These are phyloP conservation scores for Rheum nobile DNA, from an alignment of 148 eudicot genomes.

Conservation along the genomic window DNA sequence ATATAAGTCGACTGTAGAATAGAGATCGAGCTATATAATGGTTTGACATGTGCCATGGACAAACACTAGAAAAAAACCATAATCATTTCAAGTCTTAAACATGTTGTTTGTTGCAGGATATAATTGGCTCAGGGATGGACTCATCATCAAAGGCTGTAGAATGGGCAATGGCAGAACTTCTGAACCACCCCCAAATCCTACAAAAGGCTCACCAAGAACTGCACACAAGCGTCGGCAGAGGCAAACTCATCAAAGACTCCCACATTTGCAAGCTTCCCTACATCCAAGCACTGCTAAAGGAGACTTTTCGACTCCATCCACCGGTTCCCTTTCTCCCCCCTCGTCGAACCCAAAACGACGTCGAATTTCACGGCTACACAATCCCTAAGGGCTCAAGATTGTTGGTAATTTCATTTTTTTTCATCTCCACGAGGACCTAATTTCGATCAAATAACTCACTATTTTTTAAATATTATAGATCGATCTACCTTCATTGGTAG, in stretches of 20 bases:
- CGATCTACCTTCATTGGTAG: too few species aligned
- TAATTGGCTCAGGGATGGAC: constrained; percentile 24
- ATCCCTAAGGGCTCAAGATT: constrained; percentile 20
- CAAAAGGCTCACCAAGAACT: constrained; percentile 27
- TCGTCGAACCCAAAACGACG: constrained; percentile 13
- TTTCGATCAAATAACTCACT: too few species aligned
- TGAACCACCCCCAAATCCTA: constrained; percentile 16
- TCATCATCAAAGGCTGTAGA: constrained; percentile 22
- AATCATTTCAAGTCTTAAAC: too few species aligned
- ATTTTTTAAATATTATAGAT: too few species aligned
- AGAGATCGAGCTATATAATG: too few species aligned
- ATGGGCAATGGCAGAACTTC: constrained; percentile 30
- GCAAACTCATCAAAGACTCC: constrained; percentile 23
- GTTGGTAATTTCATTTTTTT: background rate
- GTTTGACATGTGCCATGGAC: too few species aligned
- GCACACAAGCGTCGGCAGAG: constrained; percentile 12
- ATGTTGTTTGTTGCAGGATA: constrained; percentile 18
- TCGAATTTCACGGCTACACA: constrained; percentile 22
- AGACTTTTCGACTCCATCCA: constrained; percentile 29
- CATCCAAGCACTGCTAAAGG: constrained; percentile 30
- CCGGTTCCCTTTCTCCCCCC: constrained; percentile 20
- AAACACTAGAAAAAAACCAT: too few species aligned
- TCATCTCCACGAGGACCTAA: too few species aligned
- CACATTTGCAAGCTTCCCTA: constrained; percentile 21
- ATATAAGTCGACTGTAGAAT: too few species aligned